Percentiles rank a stretch among this genome's conserved stretches.
Evolutionary conservation across 179 eudicot species (phyloP).

Genomic region (Beta lomatogona): DNA sequence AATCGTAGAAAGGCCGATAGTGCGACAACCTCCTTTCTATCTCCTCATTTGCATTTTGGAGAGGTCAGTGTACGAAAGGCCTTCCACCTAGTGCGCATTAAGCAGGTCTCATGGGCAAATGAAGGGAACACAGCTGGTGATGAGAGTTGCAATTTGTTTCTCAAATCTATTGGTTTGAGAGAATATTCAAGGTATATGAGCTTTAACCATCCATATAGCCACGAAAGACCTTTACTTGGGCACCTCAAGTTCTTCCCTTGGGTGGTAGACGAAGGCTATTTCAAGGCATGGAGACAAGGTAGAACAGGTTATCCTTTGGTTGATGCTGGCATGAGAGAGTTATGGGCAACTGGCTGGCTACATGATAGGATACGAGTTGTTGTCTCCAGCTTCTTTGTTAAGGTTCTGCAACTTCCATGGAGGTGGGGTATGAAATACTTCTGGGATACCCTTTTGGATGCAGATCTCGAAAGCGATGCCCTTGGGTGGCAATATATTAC

Average conservation of each 20-base stretch:
- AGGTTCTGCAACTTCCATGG: constrained; percentile 98
- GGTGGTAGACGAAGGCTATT: constrained; percentile 81
- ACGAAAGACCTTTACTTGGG: constrained; percentile 87
- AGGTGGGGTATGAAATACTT: constrained; percentile 99
- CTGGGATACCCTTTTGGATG: constrained; percentile 97
- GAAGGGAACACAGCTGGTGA: constrained; percentile 88
- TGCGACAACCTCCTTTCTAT: constrained; percentile 96
- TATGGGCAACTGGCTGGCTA: constrained; percentile 99
- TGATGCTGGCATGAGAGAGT: constrained; percentile 98
- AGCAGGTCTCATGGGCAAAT: constrained; percentile 89
- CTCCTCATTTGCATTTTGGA: constrained; percentile 95
- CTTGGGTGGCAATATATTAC: constrained; percentile 99
- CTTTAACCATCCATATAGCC: constrained; percentile 93
- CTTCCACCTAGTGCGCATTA: constrained; percentile 78
- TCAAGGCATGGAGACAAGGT: constrained; percentile 98
- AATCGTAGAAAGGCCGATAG: constrained; percentile 96
- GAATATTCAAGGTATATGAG: constrained; percentile 96
- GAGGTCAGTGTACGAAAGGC: constrained; percentile 90
- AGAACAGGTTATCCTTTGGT: constrained; percentile 97
- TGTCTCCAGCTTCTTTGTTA: constrained; percentile 96
- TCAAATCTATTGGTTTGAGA: constrained; percentile 89
- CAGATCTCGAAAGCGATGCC: constrained; percentile 98
- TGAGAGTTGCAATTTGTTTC: constrained; percentile 91
- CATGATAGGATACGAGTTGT: constrained; percentile 97
- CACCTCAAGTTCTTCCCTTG: constrained; percentile 94